These are phyloP conservation scores for Talaromyces sp. DNA, from an alignment of 2,329 filamentous ascomycete genomes.

Conservation along the genomic window DNA sequence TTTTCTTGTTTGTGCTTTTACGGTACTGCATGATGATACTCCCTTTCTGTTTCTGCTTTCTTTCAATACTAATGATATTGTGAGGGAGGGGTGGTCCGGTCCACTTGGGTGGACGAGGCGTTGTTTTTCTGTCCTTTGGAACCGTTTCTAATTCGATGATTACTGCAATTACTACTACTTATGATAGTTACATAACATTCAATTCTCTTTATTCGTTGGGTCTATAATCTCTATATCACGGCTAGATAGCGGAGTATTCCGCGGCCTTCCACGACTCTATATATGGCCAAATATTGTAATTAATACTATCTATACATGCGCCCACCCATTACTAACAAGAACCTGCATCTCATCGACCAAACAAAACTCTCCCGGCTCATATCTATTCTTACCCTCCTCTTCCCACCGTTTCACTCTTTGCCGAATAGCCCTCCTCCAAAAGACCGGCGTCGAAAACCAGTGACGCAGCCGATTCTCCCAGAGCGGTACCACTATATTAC, in stretches of 20 bases:
- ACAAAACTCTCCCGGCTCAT: slow-evolving; percentile 48
- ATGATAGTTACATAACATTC: background rate
- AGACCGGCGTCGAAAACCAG: slow-evolving; percentile 40
- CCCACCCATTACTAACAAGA: slow-evolving; percentile 58
- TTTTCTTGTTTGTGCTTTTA: background rate
- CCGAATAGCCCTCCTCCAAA: slow-evolving; percentile 31
- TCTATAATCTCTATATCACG: background rate
- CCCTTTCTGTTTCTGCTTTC: slow-evolving; percentile 1
- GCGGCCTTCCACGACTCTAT: background rate
- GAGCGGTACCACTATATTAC: slow-evolving; percentile 43
- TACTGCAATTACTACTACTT: background rate
- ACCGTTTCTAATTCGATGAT: background rate
- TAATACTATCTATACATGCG: slow-evolving; percentile 50
- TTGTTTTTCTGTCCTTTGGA: background rate
- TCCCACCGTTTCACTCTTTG: slow-evolving; percentile 41
- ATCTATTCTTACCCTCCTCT: background rate
- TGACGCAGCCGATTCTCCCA: slow-evolving; percentile 60
- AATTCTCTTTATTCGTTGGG: background rate
- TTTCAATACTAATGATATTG: background rate
- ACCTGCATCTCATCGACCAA: slow-evolving; percentile 64
- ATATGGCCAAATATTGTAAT: background rate
- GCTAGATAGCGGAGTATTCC: background rate
- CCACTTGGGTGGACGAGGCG: background rate
- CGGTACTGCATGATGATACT: slow-evolving; percentile 13
- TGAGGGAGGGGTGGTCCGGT: background rate